Base-by-base conservation (phyloP, 768 basidiomycete genomes). In the Dendrothele bispora region DNA sequence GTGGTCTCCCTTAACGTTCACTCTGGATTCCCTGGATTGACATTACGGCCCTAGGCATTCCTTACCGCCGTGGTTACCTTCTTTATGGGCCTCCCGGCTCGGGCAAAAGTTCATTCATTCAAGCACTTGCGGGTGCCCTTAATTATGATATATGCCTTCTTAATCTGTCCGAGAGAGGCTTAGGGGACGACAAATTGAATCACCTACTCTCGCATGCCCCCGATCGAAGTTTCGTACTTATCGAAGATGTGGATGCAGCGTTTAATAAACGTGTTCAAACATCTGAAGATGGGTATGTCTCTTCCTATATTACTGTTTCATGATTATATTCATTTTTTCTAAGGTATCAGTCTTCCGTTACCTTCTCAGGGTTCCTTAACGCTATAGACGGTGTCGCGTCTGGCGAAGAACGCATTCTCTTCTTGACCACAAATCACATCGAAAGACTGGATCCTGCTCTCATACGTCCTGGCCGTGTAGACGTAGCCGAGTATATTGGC, bases 351-450 rank as follows among this genome's bases (percentile, higher is more conserved):
- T 94, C 93, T 0, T 88, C 89, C 11, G 87, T 99, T 28, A 98
- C 97, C 3, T 98, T 99, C 70, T 98, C 95, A 7, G 97, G 97
- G 22, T 91, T 98, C 61, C 72, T 99, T 35, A 99, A 99, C 58
- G 94, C 95, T 12, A 75, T 99, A 3, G 97, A 99, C 61, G 97
- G 97, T 15, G 95, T 99, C 24, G 95, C 93, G 4, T 97, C 95
- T 10, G 92, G 94, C 34, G 95, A 98, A 69, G 94, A 97, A 59
- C 85, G 97, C n/a, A 86, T 99, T 61, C 82, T 99, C 28, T 99
- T 99, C 70, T 90, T 99, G 86, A 99, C 97, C 0, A 98, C 97
- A n/a, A 99, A 99, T 65, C 97, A 98, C 58, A 63, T 90, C 45
- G 83, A 89, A 50, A 78, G 76, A 52, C 80, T 99, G 28, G 97